Base-by-base conservation (phyloP, 78 protist species). In the Dictyostelium brefeldianum region DNA sequence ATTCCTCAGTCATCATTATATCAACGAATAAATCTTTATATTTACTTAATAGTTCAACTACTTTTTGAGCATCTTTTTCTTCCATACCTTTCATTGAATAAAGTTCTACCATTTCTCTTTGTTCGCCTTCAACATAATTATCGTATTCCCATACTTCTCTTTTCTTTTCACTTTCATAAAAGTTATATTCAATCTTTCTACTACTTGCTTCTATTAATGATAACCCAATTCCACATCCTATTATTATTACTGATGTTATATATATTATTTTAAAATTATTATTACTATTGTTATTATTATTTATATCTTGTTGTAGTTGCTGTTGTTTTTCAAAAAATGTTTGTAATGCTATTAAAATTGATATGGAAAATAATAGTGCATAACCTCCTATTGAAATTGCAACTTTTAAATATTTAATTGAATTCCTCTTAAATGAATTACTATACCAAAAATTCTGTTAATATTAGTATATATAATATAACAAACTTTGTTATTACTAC, bases 61-160 rank as follows among this genome's bases (percentile, higher is more conserved):
- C 95, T 9, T 20, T 22, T 71, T 56, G 77, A 5, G 95, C 95
- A 51, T 90, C 95, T 5, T 59, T 41, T 14, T 79, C 69, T n/a
- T 59, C 14, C 87, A 90, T 80, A 36, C 95, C 95, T 14, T 80
- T 90, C 18, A 50, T 48, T 18, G 80, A 80, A 62, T 90, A 90
- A 27, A 90, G 80, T 43, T 90, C 95, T 5, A 80, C 95, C 95
- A 90, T 90, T 64, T 90, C 95, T 47, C 75, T 46, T 75, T 80
- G 80, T 53, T 90, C 95, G 14, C 95, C 95, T 70, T 90, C 95
- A 2, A 90, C 74, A 50, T 90, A 90, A 62, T 90, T 90, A n/a
- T 90, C 95, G 17, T 90, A 90, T 53, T 90, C 95, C 95, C 95
- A 83, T 1, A 36, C 78, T 29, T 83, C 91, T 57, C 91, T 27